A percentile compares a stretch with the other conserved stretches of the same genome.
Evolutionary conservation across 805 yeast genomes (phyloP).

Genomic region (Nematodospora valgi): DNA sequence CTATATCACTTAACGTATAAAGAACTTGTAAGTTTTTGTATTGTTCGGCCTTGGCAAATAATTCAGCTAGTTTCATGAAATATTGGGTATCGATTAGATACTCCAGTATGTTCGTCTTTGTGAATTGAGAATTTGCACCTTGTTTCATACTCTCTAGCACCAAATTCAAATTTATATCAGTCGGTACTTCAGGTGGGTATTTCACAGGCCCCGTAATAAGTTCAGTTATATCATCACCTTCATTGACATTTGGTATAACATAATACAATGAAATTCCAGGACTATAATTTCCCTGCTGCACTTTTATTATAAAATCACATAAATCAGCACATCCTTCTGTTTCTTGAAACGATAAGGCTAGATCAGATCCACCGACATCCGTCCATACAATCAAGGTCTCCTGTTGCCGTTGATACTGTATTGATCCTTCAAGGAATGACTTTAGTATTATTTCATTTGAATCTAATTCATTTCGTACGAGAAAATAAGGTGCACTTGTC

Average conservation of each 20-base stretch:
- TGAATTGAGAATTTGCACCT: slow-evolving; percentile 58
- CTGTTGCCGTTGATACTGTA: slow-evolving; percentile 89
- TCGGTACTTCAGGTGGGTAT: slow-evolving; percentile 55
- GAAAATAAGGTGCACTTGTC: slow-evolving; percentile 49
- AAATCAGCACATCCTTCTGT: slow-evolving; percentile 81
- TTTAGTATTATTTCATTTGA: slow-evolving; percentile 56
- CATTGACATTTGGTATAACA: slow-evolving; percentile 51
- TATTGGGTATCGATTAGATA: slow-evolving; percentile 55
- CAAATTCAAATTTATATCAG: slow-evolving; percentile 46
- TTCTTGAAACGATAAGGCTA: slow-evolving; percentile 90
- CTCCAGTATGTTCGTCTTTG: slow-evolving; percentile 56
- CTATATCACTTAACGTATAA: slow-evolving; percentile 65
- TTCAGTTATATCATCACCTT: slow-evolving; percentile 61
- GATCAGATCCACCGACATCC: slow-evolving; percentile 66
- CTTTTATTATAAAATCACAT: slow-evolving; percentile 74
- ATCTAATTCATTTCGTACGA: slow-evolving; percentile 70
- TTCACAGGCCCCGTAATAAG: slow-evolving; percentile 76
- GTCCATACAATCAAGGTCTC: slow-evolving; percentile 96
- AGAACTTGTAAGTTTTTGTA: slow-evolving; percentile 51
- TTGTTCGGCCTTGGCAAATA: slow-evolving; percentile 58
- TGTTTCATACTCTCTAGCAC: slow-evolving; percentile 58
- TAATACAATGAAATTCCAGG: slow-evolving; percentile 61
- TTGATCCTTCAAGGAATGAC: slow-evolving; percentile 66
- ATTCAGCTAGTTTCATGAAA: slow-evolving; percentile 45
- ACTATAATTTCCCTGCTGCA: slow-evolving; percentile 55